Conservation (phyloP, 192 early-diverging fungal genomes). For the Coemansia sp. region DNA sequence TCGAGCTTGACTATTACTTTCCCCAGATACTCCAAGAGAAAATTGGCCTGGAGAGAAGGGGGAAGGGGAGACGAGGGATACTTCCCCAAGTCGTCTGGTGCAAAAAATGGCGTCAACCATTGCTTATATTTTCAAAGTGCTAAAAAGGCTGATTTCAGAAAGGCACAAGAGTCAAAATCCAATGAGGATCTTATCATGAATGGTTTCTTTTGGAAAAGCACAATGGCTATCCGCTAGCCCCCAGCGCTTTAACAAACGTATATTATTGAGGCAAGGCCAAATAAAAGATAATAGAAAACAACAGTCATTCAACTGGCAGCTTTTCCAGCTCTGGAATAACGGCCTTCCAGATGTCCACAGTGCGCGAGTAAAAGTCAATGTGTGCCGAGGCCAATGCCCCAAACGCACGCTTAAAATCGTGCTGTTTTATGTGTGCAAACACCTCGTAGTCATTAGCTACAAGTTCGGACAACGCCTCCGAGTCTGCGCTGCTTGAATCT, state of each 20-base stretch:
- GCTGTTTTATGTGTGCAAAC: slow-evolving; percentile 76
- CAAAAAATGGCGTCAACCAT: not conserved
- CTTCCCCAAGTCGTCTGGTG: not conserved
- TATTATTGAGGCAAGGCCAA: too few relatives aligned
- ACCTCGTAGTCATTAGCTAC: slow-evolving; percentile 81
- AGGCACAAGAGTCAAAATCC: too few relatives aligned
- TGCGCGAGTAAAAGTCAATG: slow-evolving; percentile 81
- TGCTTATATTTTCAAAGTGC: too few relatives aligned
- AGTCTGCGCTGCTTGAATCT: slow-evolving; percentile 69
- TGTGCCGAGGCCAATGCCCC: slow-evolving; percentile 75
- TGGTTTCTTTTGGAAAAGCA: too few relatives aligned
- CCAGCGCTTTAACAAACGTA: too few relatives aligned
- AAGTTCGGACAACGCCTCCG: slow-evolving; percentile 73
- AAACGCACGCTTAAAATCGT: slow-evolving; percentile 77
- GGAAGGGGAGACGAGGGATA: not conserved
- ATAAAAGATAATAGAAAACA: not conserved
- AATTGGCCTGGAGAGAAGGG: not conserved
- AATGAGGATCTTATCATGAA: too few relatives aligned
- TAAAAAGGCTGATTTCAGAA: too few relatives aligned
- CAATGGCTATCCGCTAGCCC: too few relatives aligned
- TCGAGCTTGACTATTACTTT: not conserved
- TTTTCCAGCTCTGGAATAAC: slow-evolving; percentile 80
- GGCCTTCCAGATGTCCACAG: slow-evolving; percentile 72
- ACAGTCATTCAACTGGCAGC: slow-evolving; percentile 53
- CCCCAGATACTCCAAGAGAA: not conserved